Base-by-base conservation (phyloP, 2,329 filamentous ascomycete species). In the Botrytis sinoallii region DNA sequence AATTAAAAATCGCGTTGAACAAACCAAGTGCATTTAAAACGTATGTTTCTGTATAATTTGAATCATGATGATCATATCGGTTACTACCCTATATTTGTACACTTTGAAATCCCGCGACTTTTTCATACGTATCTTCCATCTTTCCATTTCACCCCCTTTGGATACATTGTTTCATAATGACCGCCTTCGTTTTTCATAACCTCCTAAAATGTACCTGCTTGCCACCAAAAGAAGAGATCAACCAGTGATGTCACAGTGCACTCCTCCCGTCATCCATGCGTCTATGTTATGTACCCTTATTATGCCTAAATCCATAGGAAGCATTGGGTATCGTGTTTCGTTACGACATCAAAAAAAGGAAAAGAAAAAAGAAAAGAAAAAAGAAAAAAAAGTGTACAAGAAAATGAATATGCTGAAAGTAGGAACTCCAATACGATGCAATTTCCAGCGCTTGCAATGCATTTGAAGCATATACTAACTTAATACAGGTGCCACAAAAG, bases 381-480 rank as follows among this genome's bases (percentile, higher is more conserved):
- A 42, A 67, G 46, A 48, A 38, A 72, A 65, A 72, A 42, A 48
- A 48, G 61, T 72, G 60, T 75, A 75, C 74, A 75, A 74, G 59
- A 65, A 75, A 44, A 68, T 68, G 48, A 72, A 60, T 68, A 68
- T 59, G 40, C 63, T 57, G 40, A 72, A 72, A 59, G 42, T 35
- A 68, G 70, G 52, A 52, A 63, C 38, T 66, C 70, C 74, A 73
- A 75, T 75, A 76, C 73, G 72, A 78, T 78, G 76, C 75, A 75
- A 76, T 76, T 52, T 70, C 75, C 75, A 77, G 76, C 74, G 73
- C 75, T 77, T 76, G 74, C 72, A 76, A 77, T 76, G 74, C 72
- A 75, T 70, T 70, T 63, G 66, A 60, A 66, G 55, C 71, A 70
- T 61, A 60, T 75, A 72, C 67, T 48, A n/a, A 44, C 29, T 66